Percentiles rank a stretch among this genome's conserved stretches.
These are phyloP conservation scores for Arachnomyces sp. DNA, from an alignment of 2,329 filamentous ascomycete genomes.

Conservation along the genomic window DNA sequence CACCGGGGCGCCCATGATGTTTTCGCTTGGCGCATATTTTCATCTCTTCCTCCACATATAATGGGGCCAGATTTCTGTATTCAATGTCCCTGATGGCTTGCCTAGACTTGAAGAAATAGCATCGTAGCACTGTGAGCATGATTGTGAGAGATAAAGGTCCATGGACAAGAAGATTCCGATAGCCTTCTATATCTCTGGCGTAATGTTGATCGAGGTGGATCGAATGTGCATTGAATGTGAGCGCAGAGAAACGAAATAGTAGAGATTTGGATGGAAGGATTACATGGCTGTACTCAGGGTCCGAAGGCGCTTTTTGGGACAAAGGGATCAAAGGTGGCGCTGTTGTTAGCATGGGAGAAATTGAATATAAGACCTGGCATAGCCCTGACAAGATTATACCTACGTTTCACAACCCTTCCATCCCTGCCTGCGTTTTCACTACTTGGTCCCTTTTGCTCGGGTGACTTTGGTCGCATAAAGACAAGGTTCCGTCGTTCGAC, in stretches of 20 bases:
- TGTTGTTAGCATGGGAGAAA: no score
- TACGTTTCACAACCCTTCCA: slow-evolving; percentile 30
- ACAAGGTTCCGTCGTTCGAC: slow-evolving; percentile 56
- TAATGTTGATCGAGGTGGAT: slow-evolving; percentile 79
- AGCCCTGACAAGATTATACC: slow-evolving; percentile 13
- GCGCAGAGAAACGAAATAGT: slow-evolving; percentile 82
- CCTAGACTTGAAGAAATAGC: slow-evolving; percentile 40
- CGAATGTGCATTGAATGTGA: slow-evolving; percentile 85
- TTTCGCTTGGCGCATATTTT: slow-evolving; percentile 57
- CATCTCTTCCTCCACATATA: slow-evolving; percentile 68
- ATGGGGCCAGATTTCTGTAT: slow-evolving; percentile 74
- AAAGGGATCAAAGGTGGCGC: slow-evolving; percentile 15
- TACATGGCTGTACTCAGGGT: slow-evolving; percentile 50
- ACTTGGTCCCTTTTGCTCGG: slow-evolving; percentile 25
- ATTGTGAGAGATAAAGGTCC: slow-evolving; percentile 74
- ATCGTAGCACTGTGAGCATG: slow-evolving; percentile 60
- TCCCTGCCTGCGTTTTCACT: slow-evolving; percentile 17
- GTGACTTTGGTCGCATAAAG: slow-evolving; percentile 50
- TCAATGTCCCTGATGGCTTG: slow-evolving; percentile 50
- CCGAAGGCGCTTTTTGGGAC: slow-evolving; percentile 35
- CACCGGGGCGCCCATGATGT: slow-evolving; percentile 32
- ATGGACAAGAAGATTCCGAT: slow-evolving; percentile 71
- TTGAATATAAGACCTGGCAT: not conserved
- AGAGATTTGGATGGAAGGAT: slow-evolving; percentile 62
- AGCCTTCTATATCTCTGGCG: slow-evolving; percentile 63